Evolutionary conservation across 192 early-diverging fungal species (phyloP), one percentile per base, ranked within the genome.

Genomic region (Backusella psychrophila): DNA sequence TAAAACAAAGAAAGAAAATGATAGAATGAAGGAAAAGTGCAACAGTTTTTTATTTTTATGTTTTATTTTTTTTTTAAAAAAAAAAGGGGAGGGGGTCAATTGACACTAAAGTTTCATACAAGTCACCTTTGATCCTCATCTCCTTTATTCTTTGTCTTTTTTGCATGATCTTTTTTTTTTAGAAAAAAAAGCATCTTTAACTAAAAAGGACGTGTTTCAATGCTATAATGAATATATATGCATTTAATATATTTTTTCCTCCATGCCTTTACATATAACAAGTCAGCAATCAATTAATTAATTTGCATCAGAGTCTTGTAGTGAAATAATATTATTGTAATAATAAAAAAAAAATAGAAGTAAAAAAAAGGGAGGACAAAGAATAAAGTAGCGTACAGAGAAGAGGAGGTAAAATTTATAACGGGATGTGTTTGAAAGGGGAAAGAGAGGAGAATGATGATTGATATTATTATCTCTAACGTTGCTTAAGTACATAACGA

Each of bases 401-500:
- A 29, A 29, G 56, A 12, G 56, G 56, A 63, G 56, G 56, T 69
- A 12, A 39, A 69, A 9, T 26, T 36, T 39, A 38, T 21, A 19
- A 23, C 34, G 34, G 34, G 21, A 14, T 12, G 17, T 38, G n/a
- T 41, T 41, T 35, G 33, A 6, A 68, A 23, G 68, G 68, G 21
- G 34, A 69, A 19, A 69, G 21, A 41, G 68, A 69, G 38, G 38
- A 41, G 56, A 63, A 11, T 33, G 26, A 12, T 29, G 26, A 63
- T 63, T 63, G 17, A n/a, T 23, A 63, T 56, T n/a, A 56, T 33
- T 52, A 36, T 73, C 8, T 36, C 42, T 78, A 69, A 19, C 72
- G 66, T 46, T 69, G 66, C 21, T 81, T 74, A 29, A 84, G 75
- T 69, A 83, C 84, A 72, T 89, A 89, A 23, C 88, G 81, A 36